Evolutionary conservation across 257 asterid genomes (phyloP).

Genomic region (Capsicum pubescens): DNA sequence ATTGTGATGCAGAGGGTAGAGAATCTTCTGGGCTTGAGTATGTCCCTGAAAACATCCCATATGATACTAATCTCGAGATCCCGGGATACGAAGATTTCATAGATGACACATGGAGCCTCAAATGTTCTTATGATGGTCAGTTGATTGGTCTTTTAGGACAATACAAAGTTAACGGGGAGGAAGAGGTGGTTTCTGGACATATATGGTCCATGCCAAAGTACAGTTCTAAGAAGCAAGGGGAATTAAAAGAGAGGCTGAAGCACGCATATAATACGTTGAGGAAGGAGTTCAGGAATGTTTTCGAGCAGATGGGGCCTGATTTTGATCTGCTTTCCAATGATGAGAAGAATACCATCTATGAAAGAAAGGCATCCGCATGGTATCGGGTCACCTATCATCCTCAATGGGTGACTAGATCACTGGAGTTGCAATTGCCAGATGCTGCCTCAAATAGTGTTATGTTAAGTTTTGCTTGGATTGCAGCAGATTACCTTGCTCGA

Average conservation of each 20-base stretch:
- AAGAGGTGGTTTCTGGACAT: slow-evolving; percentile 89
- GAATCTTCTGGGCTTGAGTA: slow-evolving; percentile 36
- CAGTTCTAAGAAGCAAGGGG: slow-evolving; percentile 72
- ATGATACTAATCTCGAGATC: slow-evolving; percentile 71
- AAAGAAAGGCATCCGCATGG: slow-evolving; percentile 96
- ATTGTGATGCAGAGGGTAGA: slow-evolving; percentile 48
- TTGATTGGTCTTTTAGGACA: slow-evolving; percentile 79
- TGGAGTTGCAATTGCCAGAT: slow-evolving; percentile 48
- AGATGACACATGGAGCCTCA: slow-evolving; percentile 71
- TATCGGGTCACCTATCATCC: slow-evolving; percentile 83
- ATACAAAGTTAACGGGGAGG: slow-evolving; percentile 75
- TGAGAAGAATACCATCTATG: slow-evolving; percentile 65
- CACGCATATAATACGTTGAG: slow-evolving; percentile 70
- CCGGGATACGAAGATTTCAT: slow-evolving; percentile 56
- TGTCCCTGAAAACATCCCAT: slow-evolving; percentile 42
- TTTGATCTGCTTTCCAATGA: slow-evolving; percentile 61
- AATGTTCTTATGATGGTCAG: slow-evolving; percentile 81
- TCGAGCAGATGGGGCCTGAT: slow-evolving; percentile 60
- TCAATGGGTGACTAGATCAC: slow-evolving; percentile 59
- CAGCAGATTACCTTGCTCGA: slow-evolving; percentile 86
- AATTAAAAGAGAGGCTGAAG: slow-evolving; percentile 87
- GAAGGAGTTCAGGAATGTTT: slow-evolving; percentile 79
- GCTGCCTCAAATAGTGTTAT: slow-evolving; percentile 54
- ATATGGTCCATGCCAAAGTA: slow-evolving; percentile 93
- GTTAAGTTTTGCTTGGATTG: slow-evolving; percentile 96